Evolutionary conservation across 805 yeast species (phyloP).

Genomic region (Candida vaughaniae): DNA sequence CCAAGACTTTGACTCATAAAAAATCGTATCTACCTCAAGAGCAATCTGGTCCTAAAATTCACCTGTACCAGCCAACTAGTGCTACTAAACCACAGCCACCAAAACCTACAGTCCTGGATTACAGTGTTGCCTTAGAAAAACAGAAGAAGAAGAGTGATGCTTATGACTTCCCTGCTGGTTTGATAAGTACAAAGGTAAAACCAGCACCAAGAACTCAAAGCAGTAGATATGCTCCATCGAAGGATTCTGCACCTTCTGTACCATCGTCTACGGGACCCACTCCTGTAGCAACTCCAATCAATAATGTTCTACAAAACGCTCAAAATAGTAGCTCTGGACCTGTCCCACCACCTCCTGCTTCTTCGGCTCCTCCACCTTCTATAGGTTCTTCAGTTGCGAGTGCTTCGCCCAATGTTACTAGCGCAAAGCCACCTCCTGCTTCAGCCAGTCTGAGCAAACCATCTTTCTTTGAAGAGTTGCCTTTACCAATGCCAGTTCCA

Average conservation of each 20-base stretch:
- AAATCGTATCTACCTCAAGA: slow-evolving; percentile 4
- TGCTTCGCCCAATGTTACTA: background rate
- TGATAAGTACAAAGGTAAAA: slow-evolving; percentile 40
- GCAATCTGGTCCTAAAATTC: no score
- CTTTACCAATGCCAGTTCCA: slow-evolving; percentile 34
- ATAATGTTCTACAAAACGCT: background rate
- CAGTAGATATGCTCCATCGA: slow-evolving; percentile 12
- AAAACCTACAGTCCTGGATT: background rate
- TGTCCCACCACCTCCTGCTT: background rate
- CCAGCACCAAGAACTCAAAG: slow-evolving; percentile 33
- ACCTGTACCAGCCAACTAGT: background rate
- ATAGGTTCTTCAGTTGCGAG: slow-evolving; percentile 4
- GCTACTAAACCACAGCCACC: background rate
- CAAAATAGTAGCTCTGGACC: background rate
- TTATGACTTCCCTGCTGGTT: slow-evolving; percentile 66
- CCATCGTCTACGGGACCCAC: background rate
- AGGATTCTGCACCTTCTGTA: background rate
- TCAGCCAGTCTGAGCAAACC: background rate
- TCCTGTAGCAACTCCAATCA: background rate
- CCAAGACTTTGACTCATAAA: background rate
- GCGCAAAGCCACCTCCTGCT: slow-evolving; percentile 2
- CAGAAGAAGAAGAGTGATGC: slow-evolving; percentile 69
- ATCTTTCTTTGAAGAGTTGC: slow-evolving; percentile 61
- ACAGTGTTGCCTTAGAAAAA: slow-evolving; percentile 31
- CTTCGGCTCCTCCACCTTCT: slow-evolving; percentile 7